These are phyloP conservation scores for Suhomyces wounanorum DNA, from an alignment of 1,139 yeast species.

Conservation along the genomic window DNA sequence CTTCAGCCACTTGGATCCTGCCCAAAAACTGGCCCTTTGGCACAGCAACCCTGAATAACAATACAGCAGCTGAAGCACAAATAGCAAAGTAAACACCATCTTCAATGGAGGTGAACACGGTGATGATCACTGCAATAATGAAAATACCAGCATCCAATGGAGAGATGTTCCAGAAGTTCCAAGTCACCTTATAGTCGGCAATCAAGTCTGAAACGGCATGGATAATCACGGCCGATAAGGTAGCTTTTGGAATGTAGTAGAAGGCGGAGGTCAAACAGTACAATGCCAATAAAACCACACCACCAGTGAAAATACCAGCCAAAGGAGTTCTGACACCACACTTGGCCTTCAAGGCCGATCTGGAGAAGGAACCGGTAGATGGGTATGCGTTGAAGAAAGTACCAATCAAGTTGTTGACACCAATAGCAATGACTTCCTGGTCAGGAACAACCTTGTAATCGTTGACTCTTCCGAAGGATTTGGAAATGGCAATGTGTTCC, in stretches of 20 bases:
- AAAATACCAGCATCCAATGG: conserved; percentile 82
- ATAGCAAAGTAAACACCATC: conserved; percentile 89
- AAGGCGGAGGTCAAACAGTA: conserved; percentile 83
- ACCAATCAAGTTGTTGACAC: conserved; percentile 86
- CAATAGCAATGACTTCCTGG: conserved; percentile 93
- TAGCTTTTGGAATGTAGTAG: conserved; percentile 88
- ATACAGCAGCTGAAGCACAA: conserved; percentile 75
- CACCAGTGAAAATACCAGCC: conserved; percentile 90
- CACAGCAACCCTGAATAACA: conserved; percentile 73
- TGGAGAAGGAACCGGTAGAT: conserved; percentile 93
- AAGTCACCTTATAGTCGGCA: conserved; percentile 70
- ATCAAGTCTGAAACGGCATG: conserved; percentile 93
- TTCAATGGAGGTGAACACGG: conserved; percentile 83
- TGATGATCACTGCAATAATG: conserved; percentile 71
- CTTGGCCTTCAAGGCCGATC: conserved; percentile 91
- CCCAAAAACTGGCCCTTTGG: conserved; percentile 87
- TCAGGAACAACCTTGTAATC: conserved; percentile 90
- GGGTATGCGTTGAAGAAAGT: conserved; percentile 94
- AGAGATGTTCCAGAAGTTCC: conserved; percentile 71
- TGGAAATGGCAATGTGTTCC: conserved; percentile 92
- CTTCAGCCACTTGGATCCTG: conserved; percentile 67
- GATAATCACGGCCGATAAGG: conserved; percentile 82
- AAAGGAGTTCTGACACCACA: conserved; percentile 95
- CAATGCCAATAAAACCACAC: conserved; percentile 81
- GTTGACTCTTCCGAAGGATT: conserved; percentile 89